These are phyloP conservation scores for Leishmania lainsoni DNA, from an alignment of 208 protist genomes.

Conservation along the genomic window DNA sequence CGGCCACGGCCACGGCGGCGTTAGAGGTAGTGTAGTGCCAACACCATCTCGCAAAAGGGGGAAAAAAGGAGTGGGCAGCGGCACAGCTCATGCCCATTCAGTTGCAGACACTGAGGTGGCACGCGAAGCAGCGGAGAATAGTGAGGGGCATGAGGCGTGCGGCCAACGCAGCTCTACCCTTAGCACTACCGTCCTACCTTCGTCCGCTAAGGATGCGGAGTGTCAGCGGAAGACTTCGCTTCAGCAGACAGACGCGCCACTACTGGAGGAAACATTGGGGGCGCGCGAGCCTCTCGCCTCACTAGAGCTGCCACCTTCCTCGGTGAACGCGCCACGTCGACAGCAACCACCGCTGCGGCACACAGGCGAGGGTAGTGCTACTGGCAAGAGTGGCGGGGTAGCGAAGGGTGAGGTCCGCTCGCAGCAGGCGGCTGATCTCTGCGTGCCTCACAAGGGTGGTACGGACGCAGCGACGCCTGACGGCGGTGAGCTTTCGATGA, in stretches of 20 bases:
- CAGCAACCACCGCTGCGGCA: not conserved
- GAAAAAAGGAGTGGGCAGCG: slow-evolving; percentile 12
- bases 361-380: not conserved
- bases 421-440: not conserved
- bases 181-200: not conserved
- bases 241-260: not conserved
- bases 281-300: not conserved
- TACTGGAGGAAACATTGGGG: not conserved
- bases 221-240: not conserved
- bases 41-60: slow-evolving; percentile 18
- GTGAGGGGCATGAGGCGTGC: not conserved
- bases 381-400: not conserved
- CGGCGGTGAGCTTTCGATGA: not conserved
- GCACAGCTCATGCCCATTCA: slow-evolving; percentile 9
- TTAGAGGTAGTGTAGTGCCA: slow-evolving; percentile 4
- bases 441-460: not conserved
- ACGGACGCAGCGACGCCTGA: not conserved
- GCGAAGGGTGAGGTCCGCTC: not conserved
- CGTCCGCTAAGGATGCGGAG: not conserved
- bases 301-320: not conserved
- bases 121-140: not conserved
- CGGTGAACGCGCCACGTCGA: not conserved
- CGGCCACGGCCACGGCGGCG: not conserved
- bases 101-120: slow-evolving; percentile 7
- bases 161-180: not conserved